Base-by-base conservation (phyloP, 1,284 basidiomycete genomes). In the Melampsora abietis-canadensis region DNA sequence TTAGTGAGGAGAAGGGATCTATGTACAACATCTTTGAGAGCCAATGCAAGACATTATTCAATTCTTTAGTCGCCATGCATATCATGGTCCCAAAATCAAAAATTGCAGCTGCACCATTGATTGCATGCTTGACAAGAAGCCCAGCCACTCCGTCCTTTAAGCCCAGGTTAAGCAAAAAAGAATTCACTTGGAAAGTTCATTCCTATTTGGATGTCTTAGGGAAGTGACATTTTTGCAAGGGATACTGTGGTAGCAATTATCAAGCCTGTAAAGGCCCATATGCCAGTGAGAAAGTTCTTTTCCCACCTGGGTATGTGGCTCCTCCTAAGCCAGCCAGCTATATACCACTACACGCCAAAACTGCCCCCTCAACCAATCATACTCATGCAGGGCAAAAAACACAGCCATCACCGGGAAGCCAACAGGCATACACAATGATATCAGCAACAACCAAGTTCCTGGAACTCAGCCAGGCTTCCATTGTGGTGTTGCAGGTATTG, bases 111-210 rank as follows among this genome's bases (percentile, higher is more conserved):
- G n/a, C n/a, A n/a, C n/a, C n/a, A n/a, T n/a, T n/a, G n/a, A n/a
- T n/a, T n/a, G n/a, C n/a, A n/a, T n/a, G n/a, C n/a, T n/a, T n/a
- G n/a, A n/a, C 21, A 19, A 21, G 15, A 51, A 51, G 21, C 5
- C 48, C 48, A 19, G 17, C 15, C 21, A 2, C 48, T 51, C 5
- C 48, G 5, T 2, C 15, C 21, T 19, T 21, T 14, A 10, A 66
- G 1, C 10, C n/a, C 2, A 15, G 31, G 4, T 24, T 51, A 10
- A 3, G 5, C n/a, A 4, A 40, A 8, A 44, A 66, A 19, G 64
- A 66, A n/a, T 44, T 44, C 17, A 19, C 47, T 24, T 66, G 64
- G 64, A 46, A 44, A 19, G 48, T 66, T 10, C 40, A 66, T 31
- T 40, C 64, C 21, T 66, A 21, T n/a, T 19, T 47, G 0, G 64